Percentiles rank a stretch among this genome's conserved stretches.
phyloP scores from a whole-genome alignment of 2,329 filamentous ascomycete genomes.

The Amesomyces nigricolor region DNA sequence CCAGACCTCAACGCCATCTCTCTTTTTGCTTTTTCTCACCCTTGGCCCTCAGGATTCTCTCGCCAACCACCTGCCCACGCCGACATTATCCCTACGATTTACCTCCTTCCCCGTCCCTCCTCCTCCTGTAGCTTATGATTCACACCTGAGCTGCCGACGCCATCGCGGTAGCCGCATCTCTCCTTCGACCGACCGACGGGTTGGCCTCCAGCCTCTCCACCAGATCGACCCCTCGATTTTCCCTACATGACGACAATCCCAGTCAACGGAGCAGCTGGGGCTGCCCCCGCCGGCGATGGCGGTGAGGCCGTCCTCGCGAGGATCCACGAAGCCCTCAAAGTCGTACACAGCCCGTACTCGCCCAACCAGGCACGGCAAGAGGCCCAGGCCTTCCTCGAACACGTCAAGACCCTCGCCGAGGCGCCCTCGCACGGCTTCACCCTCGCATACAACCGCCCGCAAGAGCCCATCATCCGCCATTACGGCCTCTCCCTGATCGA shows the following conservation, averaged over 20 bases:
- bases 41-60: neutral
- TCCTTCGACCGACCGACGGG: neutral
- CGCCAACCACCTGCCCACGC: neutral
- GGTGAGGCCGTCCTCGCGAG: slow-evolving; percentile 46
- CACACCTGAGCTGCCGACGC: slow-evolving; percentile 7
- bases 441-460: slow-evolving; percentile 68
- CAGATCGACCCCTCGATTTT: neutral
- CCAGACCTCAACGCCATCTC: neutral
- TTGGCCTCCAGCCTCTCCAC: neutral
- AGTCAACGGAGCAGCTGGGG: slow-evolving; percentile 18
- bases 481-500: slow-evolving; percentile 91
- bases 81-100: neutral
- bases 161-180: slow-evolving; percentile 7
- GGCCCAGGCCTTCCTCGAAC: slow-evolving; percentile 80
- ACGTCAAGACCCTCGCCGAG: slow-evolving; percentile 70
- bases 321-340: slow-evolving; percentile 78
- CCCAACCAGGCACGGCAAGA: slow-evolving; percentile 75
- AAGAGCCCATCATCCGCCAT: slow-evolving; percentile 79
- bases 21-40: neutral
- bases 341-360: slow-evolving; percentile 78
- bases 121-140: slow-evolving; percentile 9
- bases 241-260: slow-evolving; percentile 15
- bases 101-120: neutral
- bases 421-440: slow-evolving; percentile 81
- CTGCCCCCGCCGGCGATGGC: slow-evolving; percentile 12